These are phyloP conservation scores for Globisporangium spiculum DNA, from an alignment of 352 stramenopile genomes.

Conservation along the genomic window DNA sequence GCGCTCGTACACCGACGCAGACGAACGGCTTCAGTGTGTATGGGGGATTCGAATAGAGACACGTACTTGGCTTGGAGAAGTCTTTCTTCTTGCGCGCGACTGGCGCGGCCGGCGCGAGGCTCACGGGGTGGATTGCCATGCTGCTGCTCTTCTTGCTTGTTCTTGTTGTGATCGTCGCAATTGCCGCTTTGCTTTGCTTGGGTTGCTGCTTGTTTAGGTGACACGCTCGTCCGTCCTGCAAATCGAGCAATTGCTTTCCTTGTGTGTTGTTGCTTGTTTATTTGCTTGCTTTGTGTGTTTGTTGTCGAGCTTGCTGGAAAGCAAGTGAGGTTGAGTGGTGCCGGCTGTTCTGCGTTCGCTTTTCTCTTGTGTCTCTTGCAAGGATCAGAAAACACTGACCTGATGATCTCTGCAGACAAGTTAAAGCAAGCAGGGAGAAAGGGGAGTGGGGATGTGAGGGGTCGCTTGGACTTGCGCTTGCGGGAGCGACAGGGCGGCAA, in stretches of 20 bases:
- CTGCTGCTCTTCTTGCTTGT: background rate
- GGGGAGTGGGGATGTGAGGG: background rate
- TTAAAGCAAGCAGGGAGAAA: conserved; percentile 1
- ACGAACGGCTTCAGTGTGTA: background rate
- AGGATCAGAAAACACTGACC: no score
- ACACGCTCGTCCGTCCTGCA: no score
- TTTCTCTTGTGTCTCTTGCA: background rate
- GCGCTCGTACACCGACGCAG: background rate
- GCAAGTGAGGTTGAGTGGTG: conserved; percentile 4
- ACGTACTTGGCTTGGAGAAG: conserved; percentile 17
- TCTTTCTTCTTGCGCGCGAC: conserved; percentile 16
- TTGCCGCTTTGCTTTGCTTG: no score
- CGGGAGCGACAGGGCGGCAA: no score
- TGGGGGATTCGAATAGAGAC: background rate
- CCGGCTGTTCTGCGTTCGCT: conserved; percentile 4
- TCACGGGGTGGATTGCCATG: conserved; percentile 10
- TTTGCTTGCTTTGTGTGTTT: conserved; percentile 8
- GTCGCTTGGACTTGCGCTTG: no score
- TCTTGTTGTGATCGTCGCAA: no score
- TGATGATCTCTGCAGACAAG: no score
- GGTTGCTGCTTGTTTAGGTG: no score
- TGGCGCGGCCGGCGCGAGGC: background rate
- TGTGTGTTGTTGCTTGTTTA: background rate
- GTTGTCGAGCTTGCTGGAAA: background rate
- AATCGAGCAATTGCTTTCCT: no score